These are phyloP conservation scores for Phylloboletellus chloephorus DNA, from an alignment of 1,284 basidiomycete species.

Conservation along the genomic window DNA sequence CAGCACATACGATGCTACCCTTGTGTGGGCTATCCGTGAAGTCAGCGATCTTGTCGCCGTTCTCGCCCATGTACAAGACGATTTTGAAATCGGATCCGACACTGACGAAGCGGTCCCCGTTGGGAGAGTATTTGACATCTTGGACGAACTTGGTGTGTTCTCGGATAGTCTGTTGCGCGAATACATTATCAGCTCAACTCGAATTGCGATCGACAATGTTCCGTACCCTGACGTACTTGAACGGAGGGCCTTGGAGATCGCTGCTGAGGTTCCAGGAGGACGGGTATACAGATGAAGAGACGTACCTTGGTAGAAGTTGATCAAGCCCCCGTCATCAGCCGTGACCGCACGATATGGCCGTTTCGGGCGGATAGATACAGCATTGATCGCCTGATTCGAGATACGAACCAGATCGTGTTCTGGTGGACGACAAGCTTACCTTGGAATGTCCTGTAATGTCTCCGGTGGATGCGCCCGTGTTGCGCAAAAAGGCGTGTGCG, in stretches of 20 bases:
- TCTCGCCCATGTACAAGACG: slow-evolving; percentile 90
- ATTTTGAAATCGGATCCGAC: slow-evolving; percentile 89
- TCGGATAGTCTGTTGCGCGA: slow-evolving; percentile 58
- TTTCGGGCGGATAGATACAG: slow-evolving; percentile 85
- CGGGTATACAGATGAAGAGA: not conserved
- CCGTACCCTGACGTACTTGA: slow-evolving; percentile 79
- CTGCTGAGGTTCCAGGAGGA: not conserved
- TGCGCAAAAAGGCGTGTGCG: slow-evolving; percentile 84
- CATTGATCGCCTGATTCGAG: slow-evolving; percentile 65
- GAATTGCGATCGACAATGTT: slow-evolving; percentile 1
- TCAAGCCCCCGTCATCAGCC: slow-evolving; percentile 76
- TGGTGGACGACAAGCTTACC: slow-evolving; percentile 36
- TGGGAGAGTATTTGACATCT: slow-evolving; percentile 80
- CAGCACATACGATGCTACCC: slow-evolving; percentile 65
- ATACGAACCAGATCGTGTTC: not conserved
- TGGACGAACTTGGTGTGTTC: slow-evolving; percentile 94
- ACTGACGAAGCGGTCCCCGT: slow-evolving; percentile 81
- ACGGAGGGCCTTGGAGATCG: slow-evolving; percentile 61
- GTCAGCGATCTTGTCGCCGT: slow-evolving; percentile 74
- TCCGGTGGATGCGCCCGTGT: slow-evolving; percentile 86
- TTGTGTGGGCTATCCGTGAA: slow-evolving; percentile 62
- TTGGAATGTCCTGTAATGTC: slow-evolving; percentile 93
- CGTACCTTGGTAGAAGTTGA: slow-evolving; percentile 77
- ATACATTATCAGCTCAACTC: not conserved
- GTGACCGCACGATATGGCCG: slow-evolving; percentile 91